Evolutionary conservation across 768 basidiomycete species (phyloP).

Genomic region (Rhizopogon roseolus): DNA sequence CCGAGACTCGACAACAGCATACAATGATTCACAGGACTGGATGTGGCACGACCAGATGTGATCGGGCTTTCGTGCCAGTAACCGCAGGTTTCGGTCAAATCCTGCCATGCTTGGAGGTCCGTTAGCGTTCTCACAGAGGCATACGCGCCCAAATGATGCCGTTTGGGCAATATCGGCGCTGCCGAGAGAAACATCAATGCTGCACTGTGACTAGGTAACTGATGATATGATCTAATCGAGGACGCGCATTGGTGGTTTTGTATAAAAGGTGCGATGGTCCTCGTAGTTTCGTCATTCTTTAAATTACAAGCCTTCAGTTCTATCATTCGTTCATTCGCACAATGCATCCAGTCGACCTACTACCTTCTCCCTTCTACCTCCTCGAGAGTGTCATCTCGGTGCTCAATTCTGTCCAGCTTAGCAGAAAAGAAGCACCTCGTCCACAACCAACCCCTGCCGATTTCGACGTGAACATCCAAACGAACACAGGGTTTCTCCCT

Average conservation of each 20-base stretch:
- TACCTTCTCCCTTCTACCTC: constrained; percentile 51
- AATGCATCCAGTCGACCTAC: constrained; percentile 31
- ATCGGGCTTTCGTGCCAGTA: constrained; percentile 10
- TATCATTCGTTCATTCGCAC: constrained; percentile 5
- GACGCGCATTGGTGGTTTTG: constrained; percentile 24
- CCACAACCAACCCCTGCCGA: constrained; percentile 35
- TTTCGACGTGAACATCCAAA: constrained; percentile 45
- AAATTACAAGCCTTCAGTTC: constrained; percentile 6
- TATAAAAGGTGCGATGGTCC: constrained; percentile 22
- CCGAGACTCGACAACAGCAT: constrained; percentile 5
- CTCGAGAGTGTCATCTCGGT: constrained; percentile 42
- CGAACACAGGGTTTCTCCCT: constrained; percentile 83
- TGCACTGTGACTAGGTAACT: constrained; percentile 28
- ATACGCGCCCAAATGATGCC: constrained; percentile 18
- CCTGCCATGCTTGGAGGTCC: constrained; percentile 1
- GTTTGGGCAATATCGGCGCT: constrained; percentile 16
- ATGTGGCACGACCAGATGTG: constrained; percentile 14
- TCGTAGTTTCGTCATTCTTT: not conserved
- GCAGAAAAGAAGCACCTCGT: constrained; percentile 22
- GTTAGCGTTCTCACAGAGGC: constrained; percentile 2
- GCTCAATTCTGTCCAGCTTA: constrained; percentile 38
- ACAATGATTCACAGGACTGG: constrained; percentile 17
- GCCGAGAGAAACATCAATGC: constrained; percentile 22
- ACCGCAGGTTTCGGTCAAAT: constrained; percentile 1
- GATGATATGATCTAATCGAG: constrained; percentile 23